Evolutionary conservation across 352 stramenopile genomes (phyloP).

Genomic region (Phytophthora citrophthora): DNA sequence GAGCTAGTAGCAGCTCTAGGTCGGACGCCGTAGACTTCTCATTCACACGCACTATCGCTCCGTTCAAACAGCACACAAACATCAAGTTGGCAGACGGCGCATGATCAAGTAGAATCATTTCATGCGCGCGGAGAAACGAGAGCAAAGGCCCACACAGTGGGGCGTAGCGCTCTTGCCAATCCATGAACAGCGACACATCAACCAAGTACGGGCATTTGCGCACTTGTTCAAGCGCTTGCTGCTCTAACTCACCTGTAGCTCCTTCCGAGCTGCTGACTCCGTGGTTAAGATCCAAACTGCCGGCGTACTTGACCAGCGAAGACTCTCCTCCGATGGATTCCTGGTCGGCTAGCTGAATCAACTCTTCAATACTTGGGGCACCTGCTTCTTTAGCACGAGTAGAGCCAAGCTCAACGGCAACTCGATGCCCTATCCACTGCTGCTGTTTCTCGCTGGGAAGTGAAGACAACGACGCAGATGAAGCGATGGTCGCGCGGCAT

Average conservation of each 20-base stretch:
- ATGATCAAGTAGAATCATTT: constrained; percentile 87
- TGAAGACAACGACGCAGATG: constrained; percentile 27
- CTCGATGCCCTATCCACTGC: constrained; percentile 39
- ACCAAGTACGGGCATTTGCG: constrained; percentile 66
- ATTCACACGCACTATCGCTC: constrained; percentile 62
- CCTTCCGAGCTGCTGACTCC: constrained; percentile 9
- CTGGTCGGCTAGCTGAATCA: constrained; percentile 29
- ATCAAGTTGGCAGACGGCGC: constrained; percentile 49
- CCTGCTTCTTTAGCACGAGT: constrained; percentile 22
- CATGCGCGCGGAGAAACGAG: constrained; percentile 79
- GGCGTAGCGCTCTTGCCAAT: constrained; percentile 67
- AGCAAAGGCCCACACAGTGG: constrained; percentile 64
- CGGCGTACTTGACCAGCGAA: constrained; percentile 48
- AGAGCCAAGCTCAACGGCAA: constrained; percentile 36
- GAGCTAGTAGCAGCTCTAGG: constrained; percentile 42
- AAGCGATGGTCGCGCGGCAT: constrained; percentile 29
- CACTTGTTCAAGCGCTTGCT: constrained; percentile 54
- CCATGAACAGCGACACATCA: constrained; percentile 60
- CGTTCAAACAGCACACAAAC: constrained; percentile 76
- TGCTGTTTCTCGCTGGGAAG: constrained; percentile 37
- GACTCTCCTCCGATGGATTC: constrained; percentile 4
- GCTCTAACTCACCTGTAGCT: constrained; percentile 53
- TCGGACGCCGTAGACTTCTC: constrained; percentile 61
- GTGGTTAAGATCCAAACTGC: constrained; percentile 36
- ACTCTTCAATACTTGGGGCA: constrained; percentile 25